Conservation (phyloP, 805 yeast species). For the Blastobotrys mokoenaii region DNA sequence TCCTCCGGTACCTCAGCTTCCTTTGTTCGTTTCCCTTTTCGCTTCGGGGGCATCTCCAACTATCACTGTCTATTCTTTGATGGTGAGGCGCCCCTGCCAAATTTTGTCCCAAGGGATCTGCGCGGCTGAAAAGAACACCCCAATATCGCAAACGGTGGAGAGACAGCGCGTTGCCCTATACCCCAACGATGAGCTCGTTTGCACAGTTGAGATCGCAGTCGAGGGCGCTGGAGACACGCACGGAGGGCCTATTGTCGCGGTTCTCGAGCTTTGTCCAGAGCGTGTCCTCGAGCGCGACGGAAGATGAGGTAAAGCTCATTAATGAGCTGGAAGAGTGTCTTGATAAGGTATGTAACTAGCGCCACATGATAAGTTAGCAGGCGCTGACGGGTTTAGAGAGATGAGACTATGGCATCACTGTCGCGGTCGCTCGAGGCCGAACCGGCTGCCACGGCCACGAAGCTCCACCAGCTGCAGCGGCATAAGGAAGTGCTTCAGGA, state of each 20-base stretch:
- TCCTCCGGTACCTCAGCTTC: neutral
- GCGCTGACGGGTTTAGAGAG: constrained; percentile 30
- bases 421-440: constrained; percentile 49
- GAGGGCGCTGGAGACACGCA: constrained; percentile 60
- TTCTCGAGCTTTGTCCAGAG: constrained; percentile 49
- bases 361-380: constrained; percentile 7
- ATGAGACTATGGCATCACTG: constrained; percentile 43
- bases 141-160: too few species aligned
- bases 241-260: constrained; percentile 43
- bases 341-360: constrained; percentile 27
- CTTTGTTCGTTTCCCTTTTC: neutral
- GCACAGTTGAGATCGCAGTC: constrained; percentile 62
- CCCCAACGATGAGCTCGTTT: constrained; percentile 36
- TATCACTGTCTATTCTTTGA: neutral
- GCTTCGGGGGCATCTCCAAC: constrained; percentile 2
- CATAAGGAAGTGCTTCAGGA: constrained; percentile 71
- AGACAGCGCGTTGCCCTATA: neutral
- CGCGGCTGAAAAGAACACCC: neutral
- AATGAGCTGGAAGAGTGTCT: constrained; percentile 44
- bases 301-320: constrained; percentile 40
- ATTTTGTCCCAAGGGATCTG: neutral
- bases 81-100: neutral
- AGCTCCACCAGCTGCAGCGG: constrained; percentile 71
- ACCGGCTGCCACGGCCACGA: constrained; percentile 55
- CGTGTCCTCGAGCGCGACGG: constrained; percentile 39